Evolutionary conservation across 495 filamentous ascomycete species (phyloP).

Genomic region (Lophiotrema nucula): DNA sequence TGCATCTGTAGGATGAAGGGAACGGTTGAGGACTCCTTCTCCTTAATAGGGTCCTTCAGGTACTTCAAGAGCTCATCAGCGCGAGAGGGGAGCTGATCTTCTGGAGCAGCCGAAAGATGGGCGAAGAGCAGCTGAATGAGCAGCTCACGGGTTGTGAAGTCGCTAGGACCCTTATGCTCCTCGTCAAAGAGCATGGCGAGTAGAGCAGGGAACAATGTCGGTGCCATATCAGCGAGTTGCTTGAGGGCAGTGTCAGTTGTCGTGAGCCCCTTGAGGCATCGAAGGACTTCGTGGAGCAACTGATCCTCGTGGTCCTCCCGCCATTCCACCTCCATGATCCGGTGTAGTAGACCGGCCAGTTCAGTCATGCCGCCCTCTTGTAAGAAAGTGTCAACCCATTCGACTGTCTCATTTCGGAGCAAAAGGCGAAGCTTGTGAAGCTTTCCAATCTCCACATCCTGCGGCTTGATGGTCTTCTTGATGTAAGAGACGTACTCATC

Average conservation of each 20-base stretch:
- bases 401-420: conserved; percentile 88
- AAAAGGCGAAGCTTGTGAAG: conserved; percentile 90
- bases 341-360: conserved; percentile 78
- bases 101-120: conserved; percentile 64
- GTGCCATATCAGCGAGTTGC: conserved; percentile 76
- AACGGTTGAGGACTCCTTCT: conserved; percentile 70
- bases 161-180: conserved; percentile 93
- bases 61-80: conserved; percentile 71
- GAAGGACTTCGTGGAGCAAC: conserved; percentile 84
- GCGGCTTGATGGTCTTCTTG: conserved; percentile 70
- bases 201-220: conserved; percentile 79
- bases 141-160: conserved; percentile 87
- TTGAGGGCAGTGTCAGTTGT: conserved; percentile 82
- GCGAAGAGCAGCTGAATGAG: conserved; percentile 84
- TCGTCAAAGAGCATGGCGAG: conserved; percentile 90
- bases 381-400: conserved; percentile 92
- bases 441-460: conserved; percentile 85
- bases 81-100: conserved; percentile 56
- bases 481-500: conserved; percentile 82
- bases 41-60: conserved; percentile 75
- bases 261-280: conserved; percentile 92
- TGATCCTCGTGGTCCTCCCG: conserved; percentile 96
- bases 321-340: conserved; percentile 95
- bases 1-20: conserved; percentile 88
- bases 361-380: conserved; percentile 87